phyloP scores from a whole-genome alignment of 2,329 filamentous ascomycete species.

The Orbilia blumenaviensis region DNA sequence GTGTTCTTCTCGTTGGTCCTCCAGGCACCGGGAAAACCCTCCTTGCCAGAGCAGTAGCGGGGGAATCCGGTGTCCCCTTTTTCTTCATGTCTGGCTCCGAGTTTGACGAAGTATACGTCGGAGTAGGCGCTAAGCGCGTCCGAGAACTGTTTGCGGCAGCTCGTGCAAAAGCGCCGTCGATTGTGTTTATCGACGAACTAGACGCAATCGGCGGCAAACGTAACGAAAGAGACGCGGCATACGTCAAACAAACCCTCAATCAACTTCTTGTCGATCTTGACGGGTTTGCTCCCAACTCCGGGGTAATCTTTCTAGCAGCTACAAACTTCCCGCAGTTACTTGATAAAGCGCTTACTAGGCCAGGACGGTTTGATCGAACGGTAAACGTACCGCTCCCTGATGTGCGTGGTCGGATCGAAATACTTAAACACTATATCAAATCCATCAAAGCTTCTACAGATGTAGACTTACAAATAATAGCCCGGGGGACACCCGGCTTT shows the following conservation, averaged over 20 bases:
- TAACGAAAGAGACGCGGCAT: constrained; percentile 89
- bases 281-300: constrained; percentile 92
- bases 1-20: constrained; percentile 91
- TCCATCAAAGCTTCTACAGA: constrained; percentile 83
- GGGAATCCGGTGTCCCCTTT: constrained; percentile 96
- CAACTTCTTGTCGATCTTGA: constrained; percentile 96
- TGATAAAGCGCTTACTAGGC: constrained; percentile 92
- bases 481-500: constrained; percentile 86
- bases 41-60: constrained; percentile 91
- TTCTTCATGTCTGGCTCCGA: constrained; percentile 99
- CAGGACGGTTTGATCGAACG: constrained; percentile 94
- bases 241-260: constrained; percentile 97
- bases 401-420: constrained; percentile 89
- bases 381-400: constrained; percentile 89
- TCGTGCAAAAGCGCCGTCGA: constrained; percentile 84
- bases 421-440: constrained; percentile 91
- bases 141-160: constrained; percentile 89
- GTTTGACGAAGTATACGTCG: constrained; percentile 98
- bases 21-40: constrained; percentile 98
- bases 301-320: constrained; percentile 93
- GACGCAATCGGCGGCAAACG: constrained; percentile 94
- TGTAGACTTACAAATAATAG: constrained; percentile 84
- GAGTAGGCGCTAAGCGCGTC: constrained; percentile 94
- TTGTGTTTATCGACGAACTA: constrained; percentile 94
- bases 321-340: constrained; percentile 95